Conservation (phyloP, 331 rosid species). For the Malus hybrid region DNA sequence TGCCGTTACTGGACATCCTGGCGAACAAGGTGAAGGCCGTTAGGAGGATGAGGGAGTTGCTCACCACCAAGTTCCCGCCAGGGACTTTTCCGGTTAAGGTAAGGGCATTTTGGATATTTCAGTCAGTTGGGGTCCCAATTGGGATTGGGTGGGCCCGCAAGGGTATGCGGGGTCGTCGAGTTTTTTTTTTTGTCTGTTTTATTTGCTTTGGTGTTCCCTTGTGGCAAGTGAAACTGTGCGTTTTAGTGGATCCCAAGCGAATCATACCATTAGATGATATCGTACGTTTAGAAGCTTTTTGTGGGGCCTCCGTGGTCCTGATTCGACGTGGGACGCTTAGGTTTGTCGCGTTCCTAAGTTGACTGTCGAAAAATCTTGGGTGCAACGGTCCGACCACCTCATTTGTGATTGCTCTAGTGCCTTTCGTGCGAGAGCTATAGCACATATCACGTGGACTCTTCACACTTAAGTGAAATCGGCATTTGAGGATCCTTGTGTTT, state of each 20-base stretch:
- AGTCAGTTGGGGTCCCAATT: background rate
- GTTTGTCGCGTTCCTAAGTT: constrained; percentile 1
- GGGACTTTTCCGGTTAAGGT: constrained; percentile 96
- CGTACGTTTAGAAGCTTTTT: constrained; percentile 2
- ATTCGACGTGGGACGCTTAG: constrained; percentile 12
- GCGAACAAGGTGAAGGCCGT: constrained; percentile 92
- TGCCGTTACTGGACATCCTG: constrained; percentile 77
- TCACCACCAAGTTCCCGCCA: constrained; percentile 94
- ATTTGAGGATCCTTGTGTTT: background rate
- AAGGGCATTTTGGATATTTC: constrained; percentile 2
- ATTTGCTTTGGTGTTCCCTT: background rate
- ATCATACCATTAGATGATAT: background rate
- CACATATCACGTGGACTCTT: no score
- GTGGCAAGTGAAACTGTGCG: no score
- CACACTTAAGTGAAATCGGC: no score
- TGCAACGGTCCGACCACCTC: no score
- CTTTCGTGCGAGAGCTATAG: no score
- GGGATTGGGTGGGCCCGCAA: background rate
- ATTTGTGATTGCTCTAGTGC: no score
- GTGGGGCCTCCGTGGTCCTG: constrained; percentile 13
- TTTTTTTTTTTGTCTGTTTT: background rate
- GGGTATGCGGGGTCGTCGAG: background rate
- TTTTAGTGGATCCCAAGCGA: background rate
- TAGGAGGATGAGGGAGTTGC: constrained; percentile 80
- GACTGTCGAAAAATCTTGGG: background rate